Conservation (phyloP, 495 filamentous ascomycete species). For the Apodospora peruviana region DNA sequence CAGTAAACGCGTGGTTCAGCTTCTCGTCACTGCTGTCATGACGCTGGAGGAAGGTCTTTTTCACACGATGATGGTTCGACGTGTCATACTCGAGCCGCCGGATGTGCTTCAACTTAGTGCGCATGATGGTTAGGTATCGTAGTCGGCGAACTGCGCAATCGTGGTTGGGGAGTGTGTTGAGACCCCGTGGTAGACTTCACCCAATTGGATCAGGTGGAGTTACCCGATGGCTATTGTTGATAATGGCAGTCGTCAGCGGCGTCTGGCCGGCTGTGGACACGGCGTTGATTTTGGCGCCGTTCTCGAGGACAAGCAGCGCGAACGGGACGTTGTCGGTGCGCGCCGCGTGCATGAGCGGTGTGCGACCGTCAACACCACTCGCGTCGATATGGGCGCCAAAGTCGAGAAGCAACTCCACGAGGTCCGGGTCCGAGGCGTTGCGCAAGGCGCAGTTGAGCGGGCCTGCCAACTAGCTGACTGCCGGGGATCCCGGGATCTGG, state of each 20-base stretch:
- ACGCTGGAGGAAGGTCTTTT: no score
- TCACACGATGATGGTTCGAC: no score
- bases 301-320: conserved; percentile 10
- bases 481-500: conserved; percentile 3
- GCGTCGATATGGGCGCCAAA: conserved; percentile 8
- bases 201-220: no score
- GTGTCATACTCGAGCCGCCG: no score
- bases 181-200: no score
- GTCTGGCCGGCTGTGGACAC: conserved; percentile 6
- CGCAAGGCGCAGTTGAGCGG: conserved; percentile 13
- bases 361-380: conserved; percentile 4
- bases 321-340: conserved; percentile 4
- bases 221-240: conserved; percentile 11
- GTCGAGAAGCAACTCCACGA: conserved; percentile 8
- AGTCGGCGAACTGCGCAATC: no score
- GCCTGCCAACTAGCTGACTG: conserved; percentile 2
- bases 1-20: no score
- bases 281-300: conserved; percentile 13
- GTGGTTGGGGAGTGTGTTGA: no score
- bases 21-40: no score
- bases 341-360: conserved; percentile 6
- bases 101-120: no score
- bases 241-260: conserved; percentile 10
- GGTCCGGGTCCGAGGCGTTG: conserved; percentile 6
- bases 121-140: no score